Percentiles rank a stretch among this genome's conserved stretches.
phyloP scores from a whole-genome alignment of 352 stramenopile genomes.

The Thraustochytrium striatum region DNA sequence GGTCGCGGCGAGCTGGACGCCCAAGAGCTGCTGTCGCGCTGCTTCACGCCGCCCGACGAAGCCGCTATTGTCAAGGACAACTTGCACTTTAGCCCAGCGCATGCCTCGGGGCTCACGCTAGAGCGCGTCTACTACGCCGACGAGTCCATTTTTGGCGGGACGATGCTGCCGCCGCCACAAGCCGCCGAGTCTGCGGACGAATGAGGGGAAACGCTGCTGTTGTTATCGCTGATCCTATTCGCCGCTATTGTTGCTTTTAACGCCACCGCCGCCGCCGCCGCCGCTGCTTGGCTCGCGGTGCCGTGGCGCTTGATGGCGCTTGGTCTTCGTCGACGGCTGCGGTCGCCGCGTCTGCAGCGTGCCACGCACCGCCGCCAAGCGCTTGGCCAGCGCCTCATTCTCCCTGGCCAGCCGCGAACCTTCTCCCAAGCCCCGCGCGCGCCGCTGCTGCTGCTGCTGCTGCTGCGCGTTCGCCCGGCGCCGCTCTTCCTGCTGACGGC shows the following conservation, averaged over 20 bases:
- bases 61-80: not conserved
- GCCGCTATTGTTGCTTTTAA: no score
- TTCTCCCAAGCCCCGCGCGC: not conserved
- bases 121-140: not conserved
- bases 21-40: not conserved
- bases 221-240: no score
- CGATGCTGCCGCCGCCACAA: not conserved
- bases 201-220: no score
- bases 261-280: no score
- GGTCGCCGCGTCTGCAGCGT: not conserved
- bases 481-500: not conserved
- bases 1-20: not conserved
- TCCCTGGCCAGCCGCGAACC: not conserved
- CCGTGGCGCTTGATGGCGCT: no score
- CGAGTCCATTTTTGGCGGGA: not conserved
- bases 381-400: constrained; percentile 19
- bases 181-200: no score
- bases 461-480: not conserved
- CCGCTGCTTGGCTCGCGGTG: no score
- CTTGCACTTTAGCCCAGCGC: not conserved
- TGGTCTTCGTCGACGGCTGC: no score
- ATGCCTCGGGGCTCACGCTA: not conserved
- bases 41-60: not conserved
- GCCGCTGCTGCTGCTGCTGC: not conserved
- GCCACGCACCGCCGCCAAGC: not conserved